Conservation (phyloP, 345 rosid genomes). For the Pistacia vera region DNA sequence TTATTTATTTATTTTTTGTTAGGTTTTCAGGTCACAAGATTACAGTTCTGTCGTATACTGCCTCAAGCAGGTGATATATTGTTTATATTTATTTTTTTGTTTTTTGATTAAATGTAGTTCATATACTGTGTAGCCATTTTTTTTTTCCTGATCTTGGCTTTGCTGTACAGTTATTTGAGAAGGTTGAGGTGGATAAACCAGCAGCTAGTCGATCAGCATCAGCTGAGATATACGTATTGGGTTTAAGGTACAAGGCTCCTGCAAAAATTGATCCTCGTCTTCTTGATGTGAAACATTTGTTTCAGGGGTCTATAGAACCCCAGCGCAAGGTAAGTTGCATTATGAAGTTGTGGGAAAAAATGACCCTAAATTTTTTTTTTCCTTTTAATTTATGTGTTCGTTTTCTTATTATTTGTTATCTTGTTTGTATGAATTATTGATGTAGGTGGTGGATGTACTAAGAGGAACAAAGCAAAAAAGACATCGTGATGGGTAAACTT, state of each 20-base stretch:
- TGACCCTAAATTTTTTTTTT: not conserved
- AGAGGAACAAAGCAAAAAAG: conserved; percentile 73
- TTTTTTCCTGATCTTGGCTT: conserved; percentile 18
- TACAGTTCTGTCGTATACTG: conserved; percentile 80
- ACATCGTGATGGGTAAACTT: conserved; percentile 77
- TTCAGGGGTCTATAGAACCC: conserved; percentile 73
- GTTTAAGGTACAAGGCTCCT: conserved; percentile 85
- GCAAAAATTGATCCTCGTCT: conserved; percentile 88
- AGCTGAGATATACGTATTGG: conserved; percentile 89
- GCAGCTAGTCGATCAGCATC: conserved; percentile 91
- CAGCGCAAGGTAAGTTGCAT: conserved; percentile 49
- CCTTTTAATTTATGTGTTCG: not conserved
- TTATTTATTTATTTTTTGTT: conserved; percentile 1
- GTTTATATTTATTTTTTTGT: not conserved
- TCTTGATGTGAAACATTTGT: conserved; percentile 79
- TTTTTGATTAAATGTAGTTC: not conserved
- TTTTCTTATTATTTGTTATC: not conserved
- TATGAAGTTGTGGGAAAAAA: not conserved
- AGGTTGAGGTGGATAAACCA: conserved; percentile 93
- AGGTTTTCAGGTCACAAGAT: conserved; percentile 97
- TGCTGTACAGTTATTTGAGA: conserved; percentile 72
- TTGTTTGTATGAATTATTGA: conserved; percentile 15
- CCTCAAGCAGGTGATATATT: conserved; percentile 58
- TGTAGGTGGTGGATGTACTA: conserved; percentile 84
- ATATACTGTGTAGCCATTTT: not conserved